These are phyloP conservation scores for Hypoxylon rubiginosum DNA, from an alignment of 2,329 filamentous ascomycete genomes.

Conservation along the genomic window DNA sequence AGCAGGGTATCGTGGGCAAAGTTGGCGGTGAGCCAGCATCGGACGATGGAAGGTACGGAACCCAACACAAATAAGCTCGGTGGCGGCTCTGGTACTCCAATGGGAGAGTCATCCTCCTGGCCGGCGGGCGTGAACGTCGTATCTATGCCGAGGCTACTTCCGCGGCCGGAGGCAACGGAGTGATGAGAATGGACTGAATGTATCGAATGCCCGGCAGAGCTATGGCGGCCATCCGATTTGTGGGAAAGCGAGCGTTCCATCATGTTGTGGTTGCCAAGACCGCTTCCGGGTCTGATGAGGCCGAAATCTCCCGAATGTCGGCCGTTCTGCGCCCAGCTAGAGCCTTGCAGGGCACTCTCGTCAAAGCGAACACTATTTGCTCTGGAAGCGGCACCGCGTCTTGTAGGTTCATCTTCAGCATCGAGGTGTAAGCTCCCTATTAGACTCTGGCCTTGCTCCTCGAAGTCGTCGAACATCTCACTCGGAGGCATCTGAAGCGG, in stretches of 20 bases:
- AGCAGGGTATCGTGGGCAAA: slow-evolving; percentile 91
- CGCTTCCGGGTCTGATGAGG: slow-evolving; percentile 81
- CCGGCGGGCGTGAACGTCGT: slow-evolving; percentile 74
- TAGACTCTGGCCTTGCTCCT: slow-evolving; percentile 85
- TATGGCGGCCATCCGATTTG: slow-evolving; percentile 95
- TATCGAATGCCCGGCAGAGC: slow-evolving; percentile 87
- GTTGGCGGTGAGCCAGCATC: slow-evolving; percentile 92
- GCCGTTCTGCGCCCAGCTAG: slow-evolving; percentile 84
- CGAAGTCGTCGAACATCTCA: slow-evolving; percentile 90
- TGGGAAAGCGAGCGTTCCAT: slow-evolving; percentile 93
- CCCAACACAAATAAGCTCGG: slow-evolving; percentile 88
- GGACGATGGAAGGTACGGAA: slow-evolving; percentile 91
- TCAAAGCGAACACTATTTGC: slow-evolving; percentile 98
- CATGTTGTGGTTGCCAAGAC: slow-evolving; percentile 82
- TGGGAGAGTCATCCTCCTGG: slow-evolving; percentile 76
- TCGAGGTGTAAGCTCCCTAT: slow-evolving; percentile 87
- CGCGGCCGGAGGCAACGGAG: slow-evolving; percentile 82
- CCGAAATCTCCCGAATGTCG: slow-evolving; percentile 87
- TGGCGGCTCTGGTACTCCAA: slow-evolving; percentile 80
- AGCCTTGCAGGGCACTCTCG: slow-evolving; percentile 91
- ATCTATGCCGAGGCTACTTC: slow-evolving; percentile 90
- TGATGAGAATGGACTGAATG: slow-evolving; percentile 73
- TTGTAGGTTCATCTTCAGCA: slow-evolving; percentile 85
- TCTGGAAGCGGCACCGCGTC: slow-evolving; percentile 87
- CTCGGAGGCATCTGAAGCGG: slow-evolving; percentile 82